Evolutionary conservation across 352 stramenopile species (phyloP), one percentile per base, ranked within the genome.

Genomic region (Thalassiosira pacifica): DNA sequence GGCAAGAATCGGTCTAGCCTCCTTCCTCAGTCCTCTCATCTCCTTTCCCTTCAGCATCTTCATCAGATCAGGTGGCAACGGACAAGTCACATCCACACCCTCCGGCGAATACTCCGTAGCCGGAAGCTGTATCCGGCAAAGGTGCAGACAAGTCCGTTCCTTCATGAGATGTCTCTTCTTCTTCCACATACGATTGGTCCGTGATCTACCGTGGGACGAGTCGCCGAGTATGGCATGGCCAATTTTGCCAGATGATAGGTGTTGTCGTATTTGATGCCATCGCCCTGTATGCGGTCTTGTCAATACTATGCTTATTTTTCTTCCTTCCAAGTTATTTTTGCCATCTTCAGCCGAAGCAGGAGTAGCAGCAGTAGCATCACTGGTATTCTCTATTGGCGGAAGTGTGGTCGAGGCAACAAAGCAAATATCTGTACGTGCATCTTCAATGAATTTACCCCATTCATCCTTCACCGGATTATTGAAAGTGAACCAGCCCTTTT

Each of bases 61-160:
- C 40, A 83, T 80, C 76, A 95, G 83, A 66, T 95, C 91, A 10
- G 22, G 52, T 0, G 90, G 26, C 5, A 95, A 40, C 10, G 87
- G 67, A 86, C 83, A 91, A 22, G 66, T 72, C 0, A 88, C 82
- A 64, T 91, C 66, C 63, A 94, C 90, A 24, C 88, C 89, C 64
- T 85, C 42, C 40, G 86, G 83, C 59, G 45, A 84, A 26, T 74
- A 79, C 37, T 82, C 42, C 19, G 74, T 93, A 18, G 80, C 29
- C 31, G 86, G 78, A 26, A 95, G 24, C 64, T 91, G 53, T 18
- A 95, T 65, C 34, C 80, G 52, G 18, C 64, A 60, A 8, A 95
- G 74, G 79, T 95, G 91, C 3, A 95, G 71, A 76, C 83, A 92
- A 2, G 79, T 87, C 52, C 91, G 53, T 82, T 93, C 88, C 18